These are phyloP conservation scores for Paracamarosporium sp. DNA, from an alignment of 2,329 filamentous ascomycete genomes.

Conservation along the genomic window DNA sequence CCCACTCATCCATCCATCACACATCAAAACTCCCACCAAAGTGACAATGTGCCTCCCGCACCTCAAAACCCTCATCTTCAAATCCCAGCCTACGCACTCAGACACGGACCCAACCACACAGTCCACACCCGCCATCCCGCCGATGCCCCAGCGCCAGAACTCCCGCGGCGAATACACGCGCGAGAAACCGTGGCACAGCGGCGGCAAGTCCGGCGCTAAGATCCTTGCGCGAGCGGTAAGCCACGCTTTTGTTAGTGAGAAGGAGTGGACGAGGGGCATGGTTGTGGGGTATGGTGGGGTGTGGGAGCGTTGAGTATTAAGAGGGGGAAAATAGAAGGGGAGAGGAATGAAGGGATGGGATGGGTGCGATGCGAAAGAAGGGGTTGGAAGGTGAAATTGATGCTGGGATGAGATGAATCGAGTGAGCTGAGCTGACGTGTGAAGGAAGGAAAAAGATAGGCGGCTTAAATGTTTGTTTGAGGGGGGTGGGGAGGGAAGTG, in stretches of 20 bases:
- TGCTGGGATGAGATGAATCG: not conserved
- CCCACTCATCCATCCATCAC: not conserved
- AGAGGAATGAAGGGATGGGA: too few species aligned
- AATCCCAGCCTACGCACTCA: too few species aligned
- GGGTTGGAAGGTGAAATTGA: not conserved
- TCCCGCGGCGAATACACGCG: conserved; percentile 11
- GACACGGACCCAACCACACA: too few species aligned
- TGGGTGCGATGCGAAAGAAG: not conserved
- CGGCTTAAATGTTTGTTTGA: not conserved
- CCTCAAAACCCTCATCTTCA: not conserved
- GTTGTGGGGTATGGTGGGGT: conserved; percentile 1
- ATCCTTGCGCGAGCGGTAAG: conserved; percentile 4
- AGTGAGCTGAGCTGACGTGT: not conserved
- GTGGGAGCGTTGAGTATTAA: not conserved
- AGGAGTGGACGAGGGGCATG: not conserved
- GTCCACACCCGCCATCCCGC: conserved; percentile 8
- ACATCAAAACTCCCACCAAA: too few species aligned
- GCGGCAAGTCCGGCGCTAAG: not conserved
- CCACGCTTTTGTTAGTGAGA: not conserved
- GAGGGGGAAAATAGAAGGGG: not conserved
- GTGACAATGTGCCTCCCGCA: too few species aligned
- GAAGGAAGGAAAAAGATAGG: conserved; percentile 4
- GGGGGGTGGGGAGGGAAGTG: conserved; percentile 5
- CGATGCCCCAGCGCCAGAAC: conserved; percentile 9
- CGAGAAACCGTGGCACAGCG: conserved; percentile 13